phyloP scores from a whole-genome alignment of 139 green algal species.

The Chara braunii region DNA sequence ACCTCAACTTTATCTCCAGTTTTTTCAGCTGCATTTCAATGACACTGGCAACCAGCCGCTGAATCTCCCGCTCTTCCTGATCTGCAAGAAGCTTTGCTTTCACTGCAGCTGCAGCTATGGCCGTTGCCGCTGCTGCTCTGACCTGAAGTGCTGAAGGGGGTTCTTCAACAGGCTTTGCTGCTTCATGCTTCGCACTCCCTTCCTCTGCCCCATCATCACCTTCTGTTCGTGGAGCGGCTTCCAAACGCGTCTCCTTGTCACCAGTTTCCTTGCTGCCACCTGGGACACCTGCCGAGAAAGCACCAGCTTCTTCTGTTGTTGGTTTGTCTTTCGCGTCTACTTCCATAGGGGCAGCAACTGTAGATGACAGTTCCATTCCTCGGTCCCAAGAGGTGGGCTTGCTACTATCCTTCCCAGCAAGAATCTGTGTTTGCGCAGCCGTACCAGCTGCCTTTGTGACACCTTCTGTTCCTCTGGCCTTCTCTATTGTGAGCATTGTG shows the following conservation, averaged over 20 bases:
- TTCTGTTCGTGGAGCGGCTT: neutral
- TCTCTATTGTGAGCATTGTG: too few species aligned
- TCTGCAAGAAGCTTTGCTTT: constrained; percentile 60
- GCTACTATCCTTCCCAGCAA: too few species aligned
- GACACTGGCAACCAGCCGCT: constrained; percentile 53
- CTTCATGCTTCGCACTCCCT: neutral
- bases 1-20: constrained; percentile 42
- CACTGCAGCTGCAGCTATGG: constrained; percentile 57
- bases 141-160: constrained; percentile 29
- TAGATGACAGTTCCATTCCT: too few species aligned
- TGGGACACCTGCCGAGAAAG: too few species aligned
- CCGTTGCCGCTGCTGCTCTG: constrained; percentile 49
- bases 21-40: constrained; percentile 43
- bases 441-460: too few species aligned
- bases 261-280: neutral
- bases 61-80: constrained; percentile 66
- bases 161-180: neutral
- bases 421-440: too few species aligned
- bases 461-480: too few species aligned
- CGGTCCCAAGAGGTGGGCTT: too few species aligned
- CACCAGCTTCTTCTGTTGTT: too few species aligned
- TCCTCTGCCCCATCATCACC: neutral
- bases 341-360: too few species aligned
- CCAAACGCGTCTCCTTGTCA: neutral
- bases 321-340: too few species aligned